Base-by-base conservation (phyloP, 805 yeast genomes). In the Suhomyces kilbournensis region DNA sequence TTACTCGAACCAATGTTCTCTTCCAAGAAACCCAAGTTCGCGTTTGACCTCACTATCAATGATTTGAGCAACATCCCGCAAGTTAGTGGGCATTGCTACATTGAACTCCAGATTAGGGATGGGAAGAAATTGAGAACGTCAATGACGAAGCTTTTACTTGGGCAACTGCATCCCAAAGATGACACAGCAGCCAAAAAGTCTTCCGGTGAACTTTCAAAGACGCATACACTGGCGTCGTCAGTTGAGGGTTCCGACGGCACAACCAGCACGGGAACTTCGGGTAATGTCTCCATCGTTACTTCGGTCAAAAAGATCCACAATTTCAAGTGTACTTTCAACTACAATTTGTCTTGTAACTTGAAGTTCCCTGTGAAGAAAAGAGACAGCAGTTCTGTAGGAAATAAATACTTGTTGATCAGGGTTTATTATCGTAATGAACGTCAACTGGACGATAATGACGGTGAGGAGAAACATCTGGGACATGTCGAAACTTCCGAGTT, bases 41-140 rank as follows among this genome's bases (percentile, higher is more conserved):
- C 80, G 47, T 74, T 90, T 40, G 66, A 75, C 19, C 69, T 90
- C 26, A 67, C 77, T 15, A 77, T 91, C 46, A 79, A 81, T 51
- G 96, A 89, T 56, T 72, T 93, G 46, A 78, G 85, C n/a, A 92
- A 92, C 61, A 80, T 93, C 26, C 98, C 98, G 1, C 91, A 88
- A 58, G 76, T 86, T 1, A 73, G 83, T 2, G 96, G 96, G 0
- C 64, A 73, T 35, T 83, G 93, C 59, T 83, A 68, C 56, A 80
- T 90, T 17, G 83, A 84, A 53, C 79, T 92, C 79, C 75, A 73
- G 44, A 71, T 88, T 8, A 75, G 77, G 50, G 90, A 86, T 55
- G 71, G 81, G 46, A 64, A 57, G 49, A 56, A 59, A 40, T 48
- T 52, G 35, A 72, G 49, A 43, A 42, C 54, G 12, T 46, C 49